Evolutionary conservation across 176 grass and related monocot species (phyloP).

Genomic region (Saccharum spontaneum): DNA sequence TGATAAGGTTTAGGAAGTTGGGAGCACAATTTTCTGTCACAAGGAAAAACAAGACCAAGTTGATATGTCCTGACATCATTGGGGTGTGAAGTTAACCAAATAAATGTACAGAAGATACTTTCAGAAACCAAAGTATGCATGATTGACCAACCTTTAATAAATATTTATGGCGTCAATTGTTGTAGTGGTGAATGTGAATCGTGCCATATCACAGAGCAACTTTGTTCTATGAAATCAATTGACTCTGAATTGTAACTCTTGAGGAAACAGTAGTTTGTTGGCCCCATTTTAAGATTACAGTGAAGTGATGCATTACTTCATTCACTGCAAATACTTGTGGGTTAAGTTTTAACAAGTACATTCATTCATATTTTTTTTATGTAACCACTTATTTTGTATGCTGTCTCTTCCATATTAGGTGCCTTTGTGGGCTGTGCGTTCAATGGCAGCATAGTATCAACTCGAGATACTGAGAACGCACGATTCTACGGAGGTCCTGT

Average conservation of each 20-base stretch:
- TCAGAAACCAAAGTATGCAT: neutral
- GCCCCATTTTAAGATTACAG: neutral
- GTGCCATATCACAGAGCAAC: too few species aligned
- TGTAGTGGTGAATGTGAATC: neutral
- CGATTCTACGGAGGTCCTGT: constrained; percentile 66
- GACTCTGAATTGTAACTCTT: neutral
- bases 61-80: neutral
- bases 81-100: neutral
- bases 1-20: neutral
- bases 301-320: neutral
- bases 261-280: neutral
- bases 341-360: neutral
- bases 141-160: neutral
- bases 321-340: neutral
- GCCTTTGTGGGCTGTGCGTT: constrained; percentile 89
- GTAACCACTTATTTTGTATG: neutral
- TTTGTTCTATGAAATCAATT: too few species aligned
- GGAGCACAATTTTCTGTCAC: neutral
- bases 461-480: constrained; percentile 64
- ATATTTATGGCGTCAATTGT: neutral
- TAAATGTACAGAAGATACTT: neutral
- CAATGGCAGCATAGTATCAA: constrained; percentile 70
- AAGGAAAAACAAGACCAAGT: neutral
- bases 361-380: constrained; percentile 13
- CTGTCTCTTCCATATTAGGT: constrained; percentile 45